Evolutionary conservation across 345 rosid species (phyloP).

Genomic region (Heritiera littoralis): DNA sequence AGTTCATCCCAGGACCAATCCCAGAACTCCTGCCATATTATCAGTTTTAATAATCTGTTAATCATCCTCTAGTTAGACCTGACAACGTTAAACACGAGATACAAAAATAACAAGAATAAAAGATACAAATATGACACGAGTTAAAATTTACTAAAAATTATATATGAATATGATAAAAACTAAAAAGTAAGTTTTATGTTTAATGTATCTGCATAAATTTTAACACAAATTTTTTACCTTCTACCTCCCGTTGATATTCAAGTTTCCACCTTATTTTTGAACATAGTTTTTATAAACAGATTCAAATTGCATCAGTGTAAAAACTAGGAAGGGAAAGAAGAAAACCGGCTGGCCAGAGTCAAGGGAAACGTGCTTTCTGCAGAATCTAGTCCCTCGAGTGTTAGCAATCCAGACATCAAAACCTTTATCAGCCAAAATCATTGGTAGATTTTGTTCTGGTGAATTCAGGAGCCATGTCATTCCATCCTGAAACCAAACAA

Average conservation of each 20-base stretch:
- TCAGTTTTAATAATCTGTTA: conserved; percentile 1
- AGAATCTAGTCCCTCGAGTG: conserved; percentile 77
- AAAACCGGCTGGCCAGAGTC: conserved; percentile 43
- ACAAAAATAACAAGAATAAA: too few species aligned
- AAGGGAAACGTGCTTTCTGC: conserved; percentile 64
- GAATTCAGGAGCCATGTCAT: conserved; percentile 86
- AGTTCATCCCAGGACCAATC: conserved; percentile 97
- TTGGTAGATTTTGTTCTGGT: conserved; percentile 76
- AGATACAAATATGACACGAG: too few species aligned
- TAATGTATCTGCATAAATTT: too few species aligned
- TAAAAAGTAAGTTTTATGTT: too few species aligned
- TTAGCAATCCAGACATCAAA: conserved; percentile 95
- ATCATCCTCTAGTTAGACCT: neutral
- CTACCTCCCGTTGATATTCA: too few species aligned
- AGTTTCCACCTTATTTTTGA: too few species aligned
- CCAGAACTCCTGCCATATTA: conserved; percentile 65
- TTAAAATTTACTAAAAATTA: too few species aligned
- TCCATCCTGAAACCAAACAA: conserved; percentile 64
- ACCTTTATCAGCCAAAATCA: conserved; percentile 86
- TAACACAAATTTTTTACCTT: too few species aligned
- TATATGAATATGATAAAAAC: too few species aligned
- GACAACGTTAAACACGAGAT: too few species aligned
- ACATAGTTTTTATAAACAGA: neutral
- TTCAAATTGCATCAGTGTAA: neutral
- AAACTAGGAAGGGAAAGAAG: neutral